These are phyloP conservation scores for Sutorius australiensis DNA, from an alignment of 768 basidiomycete genomes.

Conservation along the genomic window DNA sequence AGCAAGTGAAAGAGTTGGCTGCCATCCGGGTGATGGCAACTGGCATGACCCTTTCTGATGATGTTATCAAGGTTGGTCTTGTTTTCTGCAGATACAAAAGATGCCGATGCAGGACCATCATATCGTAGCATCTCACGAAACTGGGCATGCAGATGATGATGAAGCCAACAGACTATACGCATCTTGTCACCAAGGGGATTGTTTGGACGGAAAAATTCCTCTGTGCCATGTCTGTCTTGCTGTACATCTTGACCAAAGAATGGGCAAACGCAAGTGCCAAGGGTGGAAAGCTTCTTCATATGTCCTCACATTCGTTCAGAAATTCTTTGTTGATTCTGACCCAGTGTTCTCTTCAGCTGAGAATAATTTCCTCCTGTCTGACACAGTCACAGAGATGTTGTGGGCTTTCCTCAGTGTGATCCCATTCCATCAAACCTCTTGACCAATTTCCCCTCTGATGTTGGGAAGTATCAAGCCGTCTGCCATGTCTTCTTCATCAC, in stretches of 20 bases:
- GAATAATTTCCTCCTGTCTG: conserved; percentile 52
- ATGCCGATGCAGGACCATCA: neutral
- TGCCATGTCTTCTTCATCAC: conserved; percentile 7
- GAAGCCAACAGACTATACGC: conserved; percentile 67
- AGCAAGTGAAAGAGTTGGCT: neutral
- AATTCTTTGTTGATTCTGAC: neutral
- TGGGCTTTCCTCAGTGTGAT: neutral
- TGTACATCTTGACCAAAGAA: conserved; percentile 56
- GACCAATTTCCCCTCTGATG: neutral
- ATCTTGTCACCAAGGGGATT: conserved; percentile 65
- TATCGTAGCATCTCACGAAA: conserved; percentile 50
- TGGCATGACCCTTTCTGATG: conserved; percentile 53
- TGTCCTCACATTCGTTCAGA: conserved; percentile 24
- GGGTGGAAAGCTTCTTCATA: conserved; percentile 60
- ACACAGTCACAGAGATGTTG: conserved; percentile 51
- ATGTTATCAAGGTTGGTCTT: conserved; percentile 54
- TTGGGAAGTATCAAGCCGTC: neutral
- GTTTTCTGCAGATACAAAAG: neutral
- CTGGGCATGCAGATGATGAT: conserved; percentile 65
- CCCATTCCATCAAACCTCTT: neutral
- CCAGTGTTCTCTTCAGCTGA: conserved; percentile 47
- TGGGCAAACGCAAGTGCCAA: conserved; percentile 67
- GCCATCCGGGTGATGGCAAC: conserved; percentile 63
- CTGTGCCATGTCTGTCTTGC: conserved; percentile 56
- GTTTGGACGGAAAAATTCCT: conserved; percentile 87